Percentiles rank a stretch among this genome's conserved stretches.
phyloP scores from a whole-genome alignment of 108 stramenopile genomes.

The Pseudonitzschia delicatissima region DNA sequence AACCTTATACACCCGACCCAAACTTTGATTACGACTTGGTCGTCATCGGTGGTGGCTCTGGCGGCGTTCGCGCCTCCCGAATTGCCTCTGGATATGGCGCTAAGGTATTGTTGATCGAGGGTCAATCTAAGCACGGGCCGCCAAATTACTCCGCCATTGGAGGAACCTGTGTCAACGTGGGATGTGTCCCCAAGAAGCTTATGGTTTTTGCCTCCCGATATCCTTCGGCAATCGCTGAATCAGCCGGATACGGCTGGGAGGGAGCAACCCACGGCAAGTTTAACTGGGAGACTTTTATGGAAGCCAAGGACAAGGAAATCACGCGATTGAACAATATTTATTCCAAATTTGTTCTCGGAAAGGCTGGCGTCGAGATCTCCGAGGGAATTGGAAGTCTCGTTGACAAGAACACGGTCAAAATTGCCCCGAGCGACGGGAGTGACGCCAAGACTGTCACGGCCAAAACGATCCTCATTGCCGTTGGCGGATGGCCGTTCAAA shows the following conservation, averaged over 20 bases:
- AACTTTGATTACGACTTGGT: conserved; percentile 60
- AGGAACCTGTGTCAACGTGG: conserved; percentile 97
- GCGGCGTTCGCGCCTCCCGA: conserved; percentile 64
- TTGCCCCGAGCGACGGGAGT: conserved; percentile 14
- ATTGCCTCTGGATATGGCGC: conserved; percentile 82
- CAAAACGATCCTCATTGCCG: conserved; percentile 80
- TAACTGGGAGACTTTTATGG: conserved; percentile 60
- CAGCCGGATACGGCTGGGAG: conserved; percentile 67
- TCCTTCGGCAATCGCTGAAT: conserved; percentile 50
- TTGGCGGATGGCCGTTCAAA: conserved; percentile 79
- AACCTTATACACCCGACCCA: background rate
- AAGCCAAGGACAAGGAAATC: conserved; percentile 59
- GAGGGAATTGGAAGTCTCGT: conserved; percentile 46
- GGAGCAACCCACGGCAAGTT: conserved; percentile 49
- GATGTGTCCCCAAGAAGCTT: conserved; percentile 71
- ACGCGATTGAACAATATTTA: conserved; percentile 65
- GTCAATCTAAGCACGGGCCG: conserved; percentile 38
- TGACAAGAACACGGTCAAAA: conserved; percentile 22
- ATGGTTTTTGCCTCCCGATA: conserved; percentile 68
- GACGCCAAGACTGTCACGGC: conserved; percentile 45
- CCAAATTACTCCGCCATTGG: conserved; percentile 62
- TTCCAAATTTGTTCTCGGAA: conserved; percentile 49
- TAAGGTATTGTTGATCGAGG: conserved; percentile 87
- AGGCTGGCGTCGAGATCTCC: conserved; percentile 63
- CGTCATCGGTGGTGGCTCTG: conserved; percentile 80